Percentiles rank a stretch among this genome's conserved stretches.
phyloP scores from a whole-genome alignment of 2,329 filamentous ascomycete species.

The Alternaria gansuensis region DNA sequence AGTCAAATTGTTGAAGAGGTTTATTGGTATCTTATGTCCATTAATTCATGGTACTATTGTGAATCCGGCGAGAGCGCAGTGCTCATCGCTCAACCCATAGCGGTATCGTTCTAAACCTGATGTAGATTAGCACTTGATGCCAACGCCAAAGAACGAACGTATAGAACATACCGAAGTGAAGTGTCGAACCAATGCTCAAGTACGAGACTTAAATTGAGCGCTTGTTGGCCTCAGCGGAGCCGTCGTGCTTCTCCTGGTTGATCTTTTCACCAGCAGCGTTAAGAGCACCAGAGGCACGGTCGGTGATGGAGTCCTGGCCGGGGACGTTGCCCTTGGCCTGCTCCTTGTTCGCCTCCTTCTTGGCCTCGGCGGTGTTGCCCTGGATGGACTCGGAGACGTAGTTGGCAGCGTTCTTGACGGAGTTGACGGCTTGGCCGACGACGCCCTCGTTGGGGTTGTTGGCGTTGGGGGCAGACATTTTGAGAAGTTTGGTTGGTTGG shows the following conservation, averaged over 20 bases:
- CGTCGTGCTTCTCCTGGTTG: slow-evolving; percentile 62
- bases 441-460: slow-evolving; percentile 57
- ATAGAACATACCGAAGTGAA: slow-evolving; percentile 28
- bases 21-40: slow-evolving; percentile 43
- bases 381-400: slow-evolving; percentile 73
- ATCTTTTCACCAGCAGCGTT: slow-evolving; percentile 63
- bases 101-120: slow-evolving; percentile 29
- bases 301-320: slow-evolving; percentile 45
- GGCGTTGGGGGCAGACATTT: slow-evolving; percentile 57
- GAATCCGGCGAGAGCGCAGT: slow-evolving; percentile 31
- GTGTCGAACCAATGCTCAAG: slow-evolving; percentile 26
- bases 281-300: slow-evolving; percentile 64
- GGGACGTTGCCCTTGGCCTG: slow-evolving; percentile 67
- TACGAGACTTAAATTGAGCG: slow-evolving; percentile 41
- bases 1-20: slow-evolving; percentile 26
- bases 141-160: background rate
- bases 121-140: background rate
- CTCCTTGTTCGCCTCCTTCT: slow-evolving; percentile 75
- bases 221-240: slow-evolving; percentile 61
- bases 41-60: slow-evolving; percentile 32
- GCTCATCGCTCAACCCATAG: slow-evolving; percentile 29
- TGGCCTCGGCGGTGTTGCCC: slow-evolving; percentile 64
- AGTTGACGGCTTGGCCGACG: slow-evolving; percentile 54
- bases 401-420: slow-evolving; percentile 67
- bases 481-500: slow-evolving; percentile 36